Percentiles rank a stretch among this genome's conserved stretches.
Evolutionary conservation across 345 rosid species (phyloP).

Genomic region (Arabidopsis arenosa): DNA sequence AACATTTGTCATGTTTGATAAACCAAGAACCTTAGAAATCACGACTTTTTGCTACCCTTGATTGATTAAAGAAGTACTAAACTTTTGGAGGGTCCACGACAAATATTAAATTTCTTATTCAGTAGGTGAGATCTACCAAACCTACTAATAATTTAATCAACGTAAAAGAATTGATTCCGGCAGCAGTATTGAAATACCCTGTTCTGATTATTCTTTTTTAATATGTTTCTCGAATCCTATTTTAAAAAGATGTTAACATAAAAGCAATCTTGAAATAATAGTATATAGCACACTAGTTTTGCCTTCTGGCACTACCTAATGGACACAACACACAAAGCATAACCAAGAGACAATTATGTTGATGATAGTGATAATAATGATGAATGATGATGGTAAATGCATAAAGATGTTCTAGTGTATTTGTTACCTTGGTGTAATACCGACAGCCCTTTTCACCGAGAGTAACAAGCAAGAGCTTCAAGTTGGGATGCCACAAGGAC

Average conservation of each 20-base stretch:
- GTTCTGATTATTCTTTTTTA: background rate
- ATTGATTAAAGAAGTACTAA: slow-evolving; percentile 13
- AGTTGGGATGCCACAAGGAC: slow-evolving; percentile 56
- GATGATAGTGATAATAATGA: background rate
- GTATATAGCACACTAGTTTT: slow-evolving; percentile 30
- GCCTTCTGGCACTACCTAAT: slow-evolving; percentile 41
- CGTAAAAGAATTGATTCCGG: slow-evolving; percentile 30
- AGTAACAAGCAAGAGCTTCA: slow-evolving; percentile 68
- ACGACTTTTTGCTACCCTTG: slow-evolving; percentile 23
- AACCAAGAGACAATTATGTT: slow-evolving; percentile 27
- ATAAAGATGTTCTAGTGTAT: background rate
- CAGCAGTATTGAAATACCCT: slow-evolving; percentile 3
- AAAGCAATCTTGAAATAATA: slow-evolving; percentile 14
- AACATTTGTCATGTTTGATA: slow-evolving; percentile 12
- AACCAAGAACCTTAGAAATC: slow-evolving; percentile 27
- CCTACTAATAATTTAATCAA: slow-evolving; percentile 33
- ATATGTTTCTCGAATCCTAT: slow-evolving; percentile 11
- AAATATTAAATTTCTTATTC: slow-evolving; percentile 15
- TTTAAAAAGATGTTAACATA: slow-evolving; percentile 12
- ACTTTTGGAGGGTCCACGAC: slow-evolving; percentile 35
- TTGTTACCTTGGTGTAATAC: slow-evolving; percentile 55
- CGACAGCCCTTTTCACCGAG: slow-evolving; percentile 66
- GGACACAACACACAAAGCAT: slow-evolving; percentile 27
- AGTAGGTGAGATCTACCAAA: slow-evolving; percentile 48
- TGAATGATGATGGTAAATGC: background rate